Conservation (phyloP, 345 rosid species). For the Physaria fendleri region DNA sequence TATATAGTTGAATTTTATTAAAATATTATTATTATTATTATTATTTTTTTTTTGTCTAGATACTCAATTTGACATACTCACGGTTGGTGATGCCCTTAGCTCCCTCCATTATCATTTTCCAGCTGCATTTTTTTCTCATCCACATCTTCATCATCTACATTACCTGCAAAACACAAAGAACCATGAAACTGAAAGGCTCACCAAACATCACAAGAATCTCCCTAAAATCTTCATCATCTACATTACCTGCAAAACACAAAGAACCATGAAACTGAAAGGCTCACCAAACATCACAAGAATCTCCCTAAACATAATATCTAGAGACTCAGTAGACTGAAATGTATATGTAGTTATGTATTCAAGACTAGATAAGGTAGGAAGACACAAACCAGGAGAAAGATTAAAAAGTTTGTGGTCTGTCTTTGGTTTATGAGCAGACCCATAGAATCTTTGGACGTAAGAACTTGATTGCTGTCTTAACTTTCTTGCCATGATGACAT, state of each 20-base stretch:
- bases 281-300: conserved; percentile 1
- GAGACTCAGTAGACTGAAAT: not conserved
- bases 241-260: conserved; percentile 24
- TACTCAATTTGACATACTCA: too few relatives aligned
- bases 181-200: conserved; percentile 12
- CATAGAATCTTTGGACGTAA: conserved; percentile 29
- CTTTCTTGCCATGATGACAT: conserved; percentile 65
- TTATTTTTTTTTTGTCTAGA: too few relatives aligned
- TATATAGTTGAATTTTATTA: too few relatives aligned
- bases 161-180: conserved; percentile 25
- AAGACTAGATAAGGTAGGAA: conserved; percentile 4
- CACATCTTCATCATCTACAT: too few relatives aligned
- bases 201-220: not conserved
- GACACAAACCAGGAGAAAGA: conserved; percentile 25
- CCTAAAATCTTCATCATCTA: too few relatives aligned
- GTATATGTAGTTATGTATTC: not conserved
- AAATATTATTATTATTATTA: too few relatives aligned
- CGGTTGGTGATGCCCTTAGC: too few relatives aligned
- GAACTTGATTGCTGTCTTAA: conserved; percentile 39
- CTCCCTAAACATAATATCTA: not conserved
- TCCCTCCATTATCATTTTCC: conserved; percentile 21
- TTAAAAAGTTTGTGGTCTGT: conserved; percentile 12
- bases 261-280: conserved; percentile 8
- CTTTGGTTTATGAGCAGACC: conserved; percentile 20
- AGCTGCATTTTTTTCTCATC: conserved; percentile 21